Evolutionary conservation across 345 rosid species (phyloP).

Genomic region (Populus tremula): DNA sequence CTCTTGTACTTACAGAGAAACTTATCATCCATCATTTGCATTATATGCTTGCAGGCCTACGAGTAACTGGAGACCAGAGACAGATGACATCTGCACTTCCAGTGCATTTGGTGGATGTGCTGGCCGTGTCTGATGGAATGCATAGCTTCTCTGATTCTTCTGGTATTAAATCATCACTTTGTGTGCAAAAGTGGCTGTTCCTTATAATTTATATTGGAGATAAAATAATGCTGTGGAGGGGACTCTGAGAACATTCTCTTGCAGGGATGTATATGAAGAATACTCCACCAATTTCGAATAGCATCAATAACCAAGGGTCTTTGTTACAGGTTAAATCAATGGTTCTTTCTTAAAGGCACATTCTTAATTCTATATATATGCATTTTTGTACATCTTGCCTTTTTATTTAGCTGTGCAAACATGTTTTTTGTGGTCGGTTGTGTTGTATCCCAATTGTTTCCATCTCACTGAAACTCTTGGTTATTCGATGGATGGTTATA

Average conservation of each 20-base stretch:
- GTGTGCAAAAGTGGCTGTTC: neutral
- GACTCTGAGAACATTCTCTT: slow-evolving; percentile 10
- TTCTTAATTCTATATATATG: neutral
- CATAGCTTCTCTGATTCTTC: slow-evolving; percentile 55
- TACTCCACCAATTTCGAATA: slow-evolving; percentile 56
- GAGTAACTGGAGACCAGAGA: slow-evolving; percentile 80
- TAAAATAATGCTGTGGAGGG: slow-evolving; percentile 7
- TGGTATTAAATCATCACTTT: slow-evolving; percentile 33
- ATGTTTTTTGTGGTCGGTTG: neutral
- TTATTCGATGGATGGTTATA: too few relatives aligned
- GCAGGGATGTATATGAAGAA: slow-evolving; percentile 68
- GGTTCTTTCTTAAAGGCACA: neutral
- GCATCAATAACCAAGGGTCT: slow-evolving; percentile 53
- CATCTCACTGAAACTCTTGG: too few relatives aligned
- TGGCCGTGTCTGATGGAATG: slow-evolving; percentile 53
- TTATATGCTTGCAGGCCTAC: slow-evolving; percentile 49
- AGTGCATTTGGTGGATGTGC: slow-evolving; percentile 71
- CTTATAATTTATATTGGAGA: neutral
- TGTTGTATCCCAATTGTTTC: neutral
- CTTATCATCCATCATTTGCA: slow-evolving; percentile 1
- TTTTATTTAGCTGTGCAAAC: neutral
- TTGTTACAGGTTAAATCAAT: slow-evolving; percentile 60
- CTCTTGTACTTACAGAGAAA: neutral
- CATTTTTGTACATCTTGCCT: neutral
- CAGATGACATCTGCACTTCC: slow-evolving; percentile 80